Conservation (phyloP, 2,329 filamentous ascomycete species). For the Colletotrichum nymphaeae region DNA sequence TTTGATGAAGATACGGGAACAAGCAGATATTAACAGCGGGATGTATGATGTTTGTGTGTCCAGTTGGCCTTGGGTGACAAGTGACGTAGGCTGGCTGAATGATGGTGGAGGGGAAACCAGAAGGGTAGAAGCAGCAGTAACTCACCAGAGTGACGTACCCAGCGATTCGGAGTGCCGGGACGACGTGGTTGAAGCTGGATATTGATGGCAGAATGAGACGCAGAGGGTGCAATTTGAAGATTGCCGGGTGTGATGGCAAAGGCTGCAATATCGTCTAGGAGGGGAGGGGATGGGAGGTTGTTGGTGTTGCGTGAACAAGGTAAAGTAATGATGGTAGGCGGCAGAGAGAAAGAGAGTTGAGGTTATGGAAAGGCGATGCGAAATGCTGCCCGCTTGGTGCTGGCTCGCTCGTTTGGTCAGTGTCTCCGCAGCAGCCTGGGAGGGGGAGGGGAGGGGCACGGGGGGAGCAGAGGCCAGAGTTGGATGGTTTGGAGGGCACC, state of each 20-base stretch:
- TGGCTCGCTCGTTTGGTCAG: background rate
- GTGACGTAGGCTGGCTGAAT: constrained; percentile 27
- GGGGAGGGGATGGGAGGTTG: background rate
- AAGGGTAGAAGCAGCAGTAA: constrained; percentile 9
- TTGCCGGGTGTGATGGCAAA: constrained; percentile 19
- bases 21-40: constrained; percentile 18
- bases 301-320: constrained; percentile 6
- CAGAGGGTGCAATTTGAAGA: constrained; percentile 13
- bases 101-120: constrained; percentile 9
- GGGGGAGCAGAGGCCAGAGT: background rate
- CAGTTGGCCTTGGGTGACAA: constrained; percentile 8
- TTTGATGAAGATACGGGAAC: background rate
- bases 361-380: constrained; percentile 15
- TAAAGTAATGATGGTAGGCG: background rate
- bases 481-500: constrained; percentile 17
- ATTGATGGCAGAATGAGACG: background rate
- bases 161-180: constrained; percentile 7
- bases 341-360: constrained; percentile 8
- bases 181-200: background rate
- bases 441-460: background rate
- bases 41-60: constrained; percentile 5
- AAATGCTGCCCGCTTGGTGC: constrained; percentile 9
- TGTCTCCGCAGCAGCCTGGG: constrained; percentile 9
- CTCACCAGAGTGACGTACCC: constrained; percentile 33
- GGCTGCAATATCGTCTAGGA: constrained; percentile 15